Evolutionary conservation across 805 yeast species (phyloP).

Genomic region (Metschnikowia kunwiensis): DNA sequence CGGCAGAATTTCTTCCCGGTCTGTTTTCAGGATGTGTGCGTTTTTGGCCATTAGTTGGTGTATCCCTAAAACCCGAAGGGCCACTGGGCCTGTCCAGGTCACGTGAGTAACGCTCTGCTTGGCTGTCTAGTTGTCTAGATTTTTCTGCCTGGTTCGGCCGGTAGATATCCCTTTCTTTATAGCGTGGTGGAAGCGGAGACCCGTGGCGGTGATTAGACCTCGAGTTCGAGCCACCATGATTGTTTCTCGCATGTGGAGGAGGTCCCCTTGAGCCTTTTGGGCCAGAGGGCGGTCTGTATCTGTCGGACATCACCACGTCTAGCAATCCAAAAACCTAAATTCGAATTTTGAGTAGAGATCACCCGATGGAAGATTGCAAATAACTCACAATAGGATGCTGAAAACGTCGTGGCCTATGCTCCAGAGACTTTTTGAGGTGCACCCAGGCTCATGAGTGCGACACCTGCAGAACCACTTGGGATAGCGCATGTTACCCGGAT

Average conservation of each 20-base stretch:
- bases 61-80: conserved; percentile 14
- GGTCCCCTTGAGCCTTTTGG: conserved; percentile 19
- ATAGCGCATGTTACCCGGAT: conserved; percentile 10
- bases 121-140: not conserved
- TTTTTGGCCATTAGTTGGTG: conserved; percentile 1
- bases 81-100: conserved; percentile 15
- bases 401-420: conserved; percentile 2
- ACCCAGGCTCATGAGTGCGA: conserved; percentile 9
- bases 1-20: not conserved
- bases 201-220: no score
- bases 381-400: not conserved
- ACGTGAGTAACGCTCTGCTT: not conserved
- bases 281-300: conserved; percentile 21
- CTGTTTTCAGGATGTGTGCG: conserved; percentile 9
- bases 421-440: conserved; percentile 8
- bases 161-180: conserved; percentile 19
- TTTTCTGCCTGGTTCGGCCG: conserved; percentile 12
- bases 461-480: conserved; percentile 9
- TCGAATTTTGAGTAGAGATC: no score
- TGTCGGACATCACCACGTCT: conserved; percentile 16
- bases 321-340: no score
- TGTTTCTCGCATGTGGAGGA: conserved; percentile 10
- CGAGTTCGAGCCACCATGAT: conserved; percentile 11
- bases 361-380: not conserved
- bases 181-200: conserved; percentile 8